Evolutionary conservation across 139 green algal genomes (phyloP), one percentile per base, ranked within the genome.

Genomic region (Penium margaritaceum): DNA sequence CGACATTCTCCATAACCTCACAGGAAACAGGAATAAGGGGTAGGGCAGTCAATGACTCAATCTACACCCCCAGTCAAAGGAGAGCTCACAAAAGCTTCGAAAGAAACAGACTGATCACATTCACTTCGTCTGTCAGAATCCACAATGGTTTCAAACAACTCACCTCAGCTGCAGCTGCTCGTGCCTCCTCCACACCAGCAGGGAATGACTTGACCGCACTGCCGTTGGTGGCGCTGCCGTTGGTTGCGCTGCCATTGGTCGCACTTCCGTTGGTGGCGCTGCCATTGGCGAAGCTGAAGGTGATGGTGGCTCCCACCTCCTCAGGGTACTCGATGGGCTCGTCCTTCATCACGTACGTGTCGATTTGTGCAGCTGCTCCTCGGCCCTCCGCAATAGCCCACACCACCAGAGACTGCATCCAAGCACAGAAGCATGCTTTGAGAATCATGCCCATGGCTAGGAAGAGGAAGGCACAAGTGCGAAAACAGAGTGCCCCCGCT

Each of bases 351-450:
- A 94, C 77, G 67, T 76, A 96, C 58, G 74, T 69, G 81, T 95
- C 86, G 1, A 93, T 82, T 0, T 84, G 70, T 0, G 79, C 86
- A 12, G 92, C 92, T 12, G 90, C 87, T 29, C 90, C 84, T 7
- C 92, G 84, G 1, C 92, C 92, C 84, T 97, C 92, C 1, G 89
- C 79, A 44, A 97, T 97, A 29, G 92, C 92, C 92, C 92, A 97
- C 65, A 95, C 81, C 15, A 84, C 78, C 33, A 86, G 66, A 34
- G 65, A 75, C 61, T 76, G 67, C 2, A n/a, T n/a, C n/a, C n/a
- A n/a, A n/a, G n/a, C n/a, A n/a, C n/a, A n/a, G n/a, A n/a, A n/a
- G n/a, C n/a, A n/a, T n/a, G n/a, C n/a, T n/a, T n/a, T n/a, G n/a
- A n/a, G n/a, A n/a, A n/a, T n/a, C n/a, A n/a, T n/a, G n/a, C n/a